Percentiles rank a stretch among this genome's conserved stretches.
Evolutionary conservation across 371 early-diverging fungal species (phyloP).

Genomic region (Mortierella sp.): DNA sequence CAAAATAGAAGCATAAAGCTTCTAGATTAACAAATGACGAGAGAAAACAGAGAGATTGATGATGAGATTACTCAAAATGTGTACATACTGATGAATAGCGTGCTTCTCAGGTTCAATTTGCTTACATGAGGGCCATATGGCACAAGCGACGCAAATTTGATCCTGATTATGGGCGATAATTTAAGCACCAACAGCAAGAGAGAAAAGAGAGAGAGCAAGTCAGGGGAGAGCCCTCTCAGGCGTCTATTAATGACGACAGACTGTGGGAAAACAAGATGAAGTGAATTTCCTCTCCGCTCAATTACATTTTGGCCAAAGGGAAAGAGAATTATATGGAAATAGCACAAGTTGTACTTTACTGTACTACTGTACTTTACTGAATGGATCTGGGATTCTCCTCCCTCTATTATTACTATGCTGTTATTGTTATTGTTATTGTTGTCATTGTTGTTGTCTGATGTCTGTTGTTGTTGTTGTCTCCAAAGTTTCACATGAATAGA

Average conservation of each 20-base stretch:
- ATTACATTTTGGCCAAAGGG: background rate
- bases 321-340: background rate
- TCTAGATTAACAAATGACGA: background rate
- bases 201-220: background rate
- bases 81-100: background rate
- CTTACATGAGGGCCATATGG: constrained; percentile 5
- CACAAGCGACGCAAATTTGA: background rate
- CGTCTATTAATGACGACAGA: constrained; percentile 1
- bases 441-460: background rate
- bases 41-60: background rate
- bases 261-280: constrained; percentile 1
- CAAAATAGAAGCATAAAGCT: background rate
- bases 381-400: background rate
- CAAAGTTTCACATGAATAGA: constrained; percentile 3
- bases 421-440: too few relatives aligned
- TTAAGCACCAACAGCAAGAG: background rate
- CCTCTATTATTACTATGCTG: background rate
- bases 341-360: background rate
- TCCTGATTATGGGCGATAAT: background rate
- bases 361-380: too few relatives aligned
- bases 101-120: background rate
- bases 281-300: background rate
- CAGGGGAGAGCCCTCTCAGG: background rate
- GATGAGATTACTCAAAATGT: too few relatives aligned
- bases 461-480: background rate